Evolutionary conservation across 345 rosid species (phyloP), one percentile per base, ranked within the genome.

Genomic region (Brassica cretica): DNA sequence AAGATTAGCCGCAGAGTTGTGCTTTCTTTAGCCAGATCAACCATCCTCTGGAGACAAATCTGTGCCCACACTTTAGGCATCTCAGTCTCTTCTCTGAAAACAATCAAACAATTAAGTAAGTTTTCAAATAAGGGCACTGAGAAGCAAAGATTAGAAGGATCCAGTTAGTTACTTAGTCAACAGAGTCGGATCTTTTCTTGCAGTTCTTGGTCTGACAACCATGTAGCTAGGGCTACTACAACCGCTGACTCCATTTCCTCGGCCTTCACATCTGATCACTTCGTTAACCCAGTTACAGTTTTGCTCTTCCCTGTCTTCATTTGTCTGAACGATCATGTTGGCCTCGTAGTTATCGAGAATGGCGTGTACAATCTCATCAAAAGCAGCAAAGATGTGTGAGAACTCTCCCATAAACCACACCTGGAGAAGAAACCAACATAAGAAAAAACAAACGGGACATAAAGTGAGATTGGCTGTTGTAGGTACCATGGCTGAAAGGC

Each of bases 251-350:
- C 14, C 55, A 21, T 83, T 82, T 80, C 85, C 88, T 86, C 97
- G 85, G 18, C 94, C 94, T 84, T 95, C 98, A 72, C 89, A 85
- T 86, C 97, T 87, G 71, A 95, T 90, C 44, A 95, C 98, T 87
- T 92, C 99, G 75, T 93, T 90, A 16, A 95, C 93, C 99, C 99
- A 95, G 82, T 91, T 90, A 82, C 84, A 91, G 71, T 86, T 93
- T 15, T 84, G 76, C 74, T 86, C 97, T 49, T 76, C 91, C 75
- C 96, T 86, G 75, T 83, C 89, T 69, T 82, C 86, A 62, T 83
- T 79, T 24, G 80, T 78, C 82, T 85, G 90, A 51, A 68, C 75
- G 58, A 72, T 70, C 11, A 67, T 74, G 60, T 88, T 84, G 1
- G 88, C 82, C 84, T 86, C 94, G 63, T 95, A 95, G 84, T 91